Percentiles rank a stretch among this genome's conserved stretches.
These are phyloP conservation scores for Chenopodium quinoa DNA, from an alignment of 148 eudicot species.

Conservation along the genomic window DNA sequence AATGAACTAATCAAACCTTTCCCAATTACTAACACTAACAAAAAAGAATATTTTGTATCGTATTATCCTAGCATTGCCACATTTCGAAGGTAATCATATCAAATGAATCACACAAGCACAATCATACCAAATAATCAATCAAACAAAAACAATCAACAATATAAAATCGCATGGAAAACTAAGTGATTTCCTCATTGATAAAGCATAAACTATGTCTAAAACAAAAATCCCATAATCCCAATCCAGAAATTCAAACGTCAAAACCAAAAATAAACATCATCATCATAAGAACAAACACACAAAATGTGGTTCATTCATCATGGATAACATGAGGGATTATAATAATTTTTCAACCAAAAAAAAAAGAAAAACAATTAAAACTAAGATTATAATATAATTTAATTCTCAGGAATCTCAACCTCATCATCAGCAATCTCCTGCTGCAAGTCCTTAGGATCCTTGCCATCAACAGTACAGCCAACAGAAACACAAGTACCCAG, in stretches of 20 bases:
- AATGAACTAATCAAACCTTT: no score
- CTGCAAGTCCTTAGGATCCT: conserved; percentile 30
- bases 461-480: conserved; percentile 34
- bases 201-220: background rate
- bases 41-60: no score
- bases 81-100: no score
- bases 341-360: no score
- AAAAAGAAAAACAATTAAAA: background rate
- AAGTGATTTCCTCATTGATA: background rate
- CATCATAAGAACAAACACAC: background rate
- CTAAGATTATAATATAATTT: background rate
- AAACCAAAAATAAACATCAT: background rate
- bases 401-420: conserved; percentile 26
- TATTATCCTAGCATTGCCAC: no score
- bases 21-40: no score
- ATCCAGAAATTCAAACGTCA: background rate
- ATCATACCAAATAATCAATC: background rate
- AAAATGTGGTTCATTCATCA: conserved; percentile 9
- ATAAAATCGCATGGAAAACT: background rate
- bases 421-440: conserved; percentile 30
- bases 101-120: no score
- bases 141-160: background rate
- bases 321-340: no score
- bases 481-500: conserved; percentile 30
- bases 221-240: conserved; percentile 3